These are phyloP conservation scores for Fomitopsis pinicola DNA, from an alignment of 1,284 basidiomycete species.

Conservation along the genomic window DNA sequence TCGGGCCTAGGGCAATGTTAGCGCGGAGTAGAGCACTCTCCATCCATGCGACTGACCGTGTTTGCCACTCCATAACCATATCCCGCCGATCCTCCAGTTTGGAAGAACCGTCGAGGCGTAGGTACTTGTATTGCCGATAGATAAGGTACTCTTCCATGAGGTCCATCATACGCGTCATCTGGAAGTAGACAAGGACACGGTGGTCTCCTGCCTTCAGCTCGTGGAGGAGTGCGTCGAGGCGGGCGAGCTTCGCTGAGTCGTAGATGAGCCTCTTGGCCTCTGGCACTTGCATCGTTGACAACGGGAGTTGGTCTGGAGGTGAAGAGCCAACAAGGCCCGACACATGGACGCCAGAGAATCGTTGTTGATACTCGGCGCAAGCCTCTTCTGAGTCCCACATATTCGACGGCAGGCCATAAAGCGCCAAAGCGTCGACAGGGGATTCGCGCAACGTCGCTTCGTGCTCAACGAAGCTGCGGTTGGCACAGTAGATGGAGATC, in stretches of 20 bases:
- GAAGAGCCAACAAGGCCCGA: constrained; percentile 72
- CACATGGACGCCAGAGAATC: constrained; percentile 62
- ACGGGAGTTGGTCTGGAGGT: constrained; percentile 73
- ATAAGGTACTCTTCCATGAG: constrained; percentile 99
- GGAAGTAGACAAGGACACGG: constrained; percentile 96
- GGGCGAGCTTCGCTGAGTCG: constrained; percentile 95
- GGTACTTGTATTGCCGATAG: constrained; percentile 96
- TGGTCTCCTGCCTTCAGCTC: constrained; percentile 94
- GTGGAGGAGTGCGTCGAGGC: constrained; percentile 84
- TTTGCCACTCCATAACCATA: constrained; percentile 99
- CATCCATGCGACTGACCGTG: constrained; percentile 55
- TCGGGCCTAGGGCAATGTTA: constrained; percentile 60
- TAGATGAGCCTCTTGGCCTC: constrained; percentile 95
- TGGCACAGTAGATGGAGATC: constrained; percentile 69
- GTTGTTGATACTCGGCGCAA: constrained; percentile 43
- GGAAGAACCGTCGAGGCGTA: constrained; percentile 92
- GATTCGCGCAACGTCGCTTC: constrained; percentile 61
- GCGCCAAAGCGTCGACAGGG: constrained; percentile 66
- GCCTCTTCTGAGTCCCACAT: constrained; percentile 61
- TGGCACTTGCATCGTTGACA: constrained; percentile 88
- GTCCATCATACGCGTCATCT: constrained; percentile 99
- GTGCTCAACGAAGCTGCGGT: constrained; percentile 78
- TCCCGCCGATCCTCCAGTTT: constrained; percentile 96
- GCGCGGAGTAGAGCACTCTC: neutral
- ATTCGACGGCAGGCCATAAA: constrained; percentile 83